Conservation (phyloP, 2,329 filamentous ascomycete genomes). For the Verticillium isaacii region DNA sequence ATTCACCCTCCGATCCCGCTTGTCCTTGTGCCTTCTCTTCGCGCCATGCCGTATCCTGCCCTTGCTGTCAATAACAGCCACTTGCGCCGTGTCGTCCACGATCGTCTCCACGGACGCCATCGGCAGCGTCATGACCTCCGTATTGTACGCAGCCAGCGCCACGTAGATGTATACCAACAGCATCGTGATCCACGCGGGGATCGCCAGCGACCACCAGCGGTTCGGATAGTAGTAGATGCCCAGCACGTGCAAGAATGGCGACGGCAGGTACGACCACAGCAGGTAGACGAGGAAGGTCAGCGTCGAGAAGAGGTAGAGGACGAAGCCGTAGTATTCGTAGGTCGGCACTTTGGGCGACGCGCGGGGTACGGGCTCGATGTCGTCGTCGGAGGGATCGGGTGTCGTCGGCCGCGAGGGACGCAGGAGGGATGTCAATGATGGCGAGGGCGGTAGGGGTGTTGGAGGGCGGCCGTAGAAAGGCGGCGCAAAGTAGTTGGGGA, state of each 20-base stretch:
- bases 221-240: conserved; percentile 97
- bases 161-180: conserved; percentile 88
- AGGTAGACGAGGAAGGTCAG: conserved; percentile 71
- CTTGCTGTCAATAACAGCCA: conserved; percentile 74
- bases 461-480: conserved; percentile 98
- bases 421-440: conserved; percentile 85
- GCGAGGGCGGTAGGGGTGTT: conserved; percentile 86
- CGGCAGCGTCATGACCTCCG: conserved; percentile 78
- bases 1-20: conserved; percentile 30
- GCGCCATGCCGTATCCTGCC: conserved; percentile 43
- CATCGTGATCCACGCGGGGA: conserved; percentile 88
- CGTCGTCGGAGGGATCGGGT: conserved; percentile 85
- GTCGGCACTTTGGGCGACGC: conserved; percentile 94
- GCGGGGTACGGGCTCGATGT: conserved; percentile 72
- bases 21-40: conserved; percentile 22
- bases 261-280: conserved; percentile 86
- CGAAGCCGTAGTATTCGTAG: conserved; percentile 99
- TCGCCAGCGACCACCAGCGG: conserved; percentile 93
- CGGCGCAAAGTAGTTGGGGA: conserved; percentile 60
- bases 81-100: conserved; percentile 82
- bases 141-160: conserved; percentile 86
- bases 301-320: conserved; percentile 85
- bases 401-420: conserved; percentile 90
- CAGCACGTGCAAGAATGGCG: conserved; percentile 84
- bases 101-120: conserved; percentile 80